These are phyloP conservation scores for Naganishia vishniacii DNA, from an alignment of 768 basidiomycete genomes.

Conservation along the genomic window DNA sequence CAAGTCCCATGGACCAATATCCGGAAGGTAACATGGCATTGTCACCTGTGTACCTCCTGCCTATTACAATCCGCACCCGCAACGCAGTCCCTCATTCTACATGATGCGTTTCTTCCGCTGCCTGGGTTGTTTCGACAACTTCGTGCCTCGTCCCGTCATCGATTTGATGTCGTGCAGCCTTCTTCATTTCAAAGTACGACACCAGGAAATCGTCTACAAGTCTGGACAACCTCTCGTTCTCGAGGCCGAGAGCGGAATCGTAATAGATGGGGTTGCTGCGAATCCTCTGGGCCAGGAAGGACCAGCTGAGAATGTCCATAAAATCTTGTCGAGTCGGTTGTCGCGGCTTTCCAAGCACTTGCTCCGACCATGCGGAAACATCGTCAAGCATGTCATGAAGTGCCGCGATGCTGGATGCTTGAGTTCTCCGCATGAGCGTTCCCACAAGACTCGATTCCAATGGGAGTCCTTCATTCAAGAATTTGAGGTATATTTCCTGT, in stretches of 20 bases:
- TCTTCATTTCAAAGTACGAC: constrained; percentile 12
- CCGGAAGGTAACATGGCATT: too few species aligned
- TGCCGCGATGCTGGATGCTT: constrained; percentile 47
- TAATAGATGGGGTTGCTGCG: constrained; percentile 81
- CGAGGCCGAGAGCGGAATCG: constrained; percentile 53
- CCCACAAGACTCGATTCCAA: constrained; percentile 68
- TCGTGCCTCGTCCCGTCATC: not conserved
- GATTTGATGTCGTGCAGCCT: not conserved
- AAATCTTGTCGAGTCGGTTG: constrained; percentile 61
- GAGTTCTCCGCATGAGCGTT: constrained; percentile 36
- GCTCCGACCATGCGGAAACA: constrained; percentile 14
- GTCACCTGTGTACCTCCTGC: too few species aligned
- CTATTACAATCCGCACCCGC: too few species aligned
- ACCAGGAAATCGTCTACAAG: constrained; percentile 58
- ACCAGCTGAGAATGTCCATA: constrained; percentile 72
- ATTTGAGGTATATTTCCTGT: constrained; percentile 70
- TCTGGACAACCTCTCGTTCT: constrained; percentile 61
- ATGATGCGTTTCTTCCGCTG: not conserved
- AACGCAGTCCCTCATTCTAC: not conserved
- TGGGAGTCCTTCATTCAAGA: constrained; percentile 81
- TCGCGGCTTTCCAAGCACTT: constrained; percentile 45
- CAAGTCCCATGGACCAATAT: too few species aligned
- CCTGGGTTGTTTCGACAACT: not conserved
- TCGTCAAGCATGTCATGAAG: constrained; percentile 34
- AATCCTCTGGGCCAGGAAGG: constrained; percentile 68